A percentile compares a stretch with the other conserved stretches of the same genome.
Evolutionary conservation across 2,329 filamentous ascomycete species (phyloP).

Genomic region (Mariannaea sp.): DNA sequence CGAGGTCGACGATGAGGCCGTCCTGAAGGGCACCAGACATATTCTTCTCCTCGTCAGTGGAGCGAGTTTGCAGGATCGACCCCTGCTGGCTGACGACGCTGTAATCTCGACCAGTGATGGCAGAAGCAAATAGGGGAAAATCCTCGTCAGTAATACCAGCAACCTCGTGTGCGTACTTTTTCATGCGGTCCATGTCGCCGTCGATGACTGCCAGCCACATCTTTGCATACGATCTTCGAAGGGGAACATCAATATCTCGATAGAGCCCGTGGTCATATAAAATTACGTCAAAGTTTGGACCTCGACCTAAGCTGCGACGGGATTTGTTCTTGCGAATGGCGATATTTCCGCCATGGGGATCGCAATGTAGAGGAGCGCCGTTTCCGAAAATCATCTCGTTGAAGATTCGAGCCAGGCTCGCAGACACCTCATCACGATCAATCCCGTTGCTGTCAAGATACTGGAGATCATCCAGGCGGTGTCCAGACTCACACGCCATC

Average conservation of each 20-base stretch:
- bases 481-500: slow-evolving; percentile 90
- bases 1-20: slow-evolving; percentile 84
- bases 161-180: slow-evolving; percentile 84
- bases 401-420: slow-evolving; percentile 87
- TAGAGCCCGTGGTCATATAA: slow-evolving; percentile 98
- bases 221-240: slow-evolving; percentile 89
- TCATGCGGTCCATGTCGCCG: slow-evolving; percentile 83
- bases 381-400: slow-evolving; percentile 99
- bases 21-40: slow-evolving; percentile 85
- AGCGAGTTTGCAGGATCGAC: slow-evolving; percentile 63
- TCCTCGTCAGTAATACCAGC: slow-evolving; percentile 87
- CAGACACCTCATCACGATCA: slow-evolving; percentile 93
- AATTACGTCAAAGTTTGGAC: slow-evolving; percentile 88
- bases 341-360: slow-evolving; percentile 95
- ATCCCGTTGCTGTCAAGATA: slow-evolving; percentile 87
- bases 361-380: slow-evolving; percentile 88
- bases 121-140: slow-evolving; percentile 93
- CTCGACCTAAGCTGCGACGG: slow-evolving; percentile 53
- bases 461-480: slow-evolving; percentile 83
- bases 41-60: slow-evolving; percentile 78
- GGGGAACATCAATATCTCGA: slow-evolving; percentile 79
- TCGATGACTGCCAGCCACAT: slow-evolving; percentile 97
- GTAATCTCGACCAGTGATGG: slow-evolving; percentile 94
- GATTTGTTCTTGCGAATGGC: slow-evolving; percentile 79
- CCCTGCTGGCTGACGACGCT: slow-evolving; percentile 69